These are phyloP conservation scores for Blastobotrys petasosporus DNA, from an alignment of 1,139 yeast species.

Conservation along the genomic window DNA sequence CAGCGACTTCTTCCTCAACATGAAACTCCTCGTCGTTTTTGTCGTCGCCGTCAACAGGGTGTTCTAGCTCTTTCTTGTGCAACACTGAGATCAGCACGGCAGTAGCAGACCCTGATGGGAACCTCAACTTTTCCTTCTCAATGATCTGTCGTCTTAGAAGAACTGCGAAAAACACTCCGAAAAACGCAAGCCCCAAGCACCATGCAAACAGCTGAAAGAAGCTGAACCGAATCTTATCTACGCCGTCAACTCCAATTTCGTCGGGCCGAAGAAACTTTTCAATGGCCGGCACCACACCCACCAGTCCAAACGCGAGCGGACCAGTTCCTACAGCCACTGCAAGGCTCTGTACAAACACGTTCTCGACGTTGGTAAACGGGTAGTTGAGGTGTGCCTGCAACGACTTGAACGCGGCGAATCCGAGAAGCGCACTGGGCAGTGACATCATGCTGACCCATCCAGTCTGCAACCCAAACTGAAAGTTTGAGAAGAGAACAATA, in stretches of 20 bases:
- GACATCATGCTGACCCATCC: slow-evolving; percentile 99
- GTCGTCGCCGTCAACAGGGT: slow-evolving; percentile 12
- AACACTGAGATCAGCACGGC: slow-evolving; percentile 87
- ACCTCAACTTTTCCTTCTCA: slow-evolving; percentile 74
- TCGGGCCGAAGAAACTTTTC: slow-evolving; percentile 76
- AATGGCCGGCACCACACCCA: slow-evolving; percentile 95
- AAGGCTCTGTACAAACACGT: slow-evolving; percentile 84
- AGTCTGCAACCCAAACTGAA: slow-evolving; percentile 93
- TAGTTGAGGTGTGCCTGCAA: slow-evolving; percentile 40
- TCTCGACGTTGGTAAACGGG: slow-evolving; percentile 81
- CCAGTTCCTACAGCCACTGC: slow-evolving; percentile 98
- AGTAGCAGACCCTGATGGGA: slow-evolving; percentile 95
- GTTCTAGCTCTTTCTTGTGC: slow-evolving; percentile 45
- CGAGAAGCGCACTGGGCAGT: slow-evolving; percentile 86
- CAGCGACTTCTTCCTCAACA: slow-evolving; percentile 8
- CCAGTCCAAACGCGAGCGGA: slow-evolving; percentile 89
- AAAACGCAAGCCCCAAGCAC: slow-evolving; percentile 82
- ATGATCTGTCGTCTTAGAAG: slow-evolving; percentile 82
- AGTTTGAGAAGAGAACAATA: slow-evolving; percentile 75
- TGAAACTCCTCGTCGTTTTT: slow-evolving; percentile 13
- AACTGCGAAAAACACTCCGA: slow-evolving; percentile 93
- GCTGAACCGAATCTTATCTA: slow-evolving; percentile 28
- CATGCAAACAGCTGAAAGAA: slow-evolving; percentile 59
- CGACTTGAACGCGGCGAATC: slow-evolving; percentile 68
- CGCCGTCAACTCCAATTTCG: slow-evolving; percentile 58